Conservation (phyloP, 805 yeast species). For the Saturnispora hagleri region DNA sequence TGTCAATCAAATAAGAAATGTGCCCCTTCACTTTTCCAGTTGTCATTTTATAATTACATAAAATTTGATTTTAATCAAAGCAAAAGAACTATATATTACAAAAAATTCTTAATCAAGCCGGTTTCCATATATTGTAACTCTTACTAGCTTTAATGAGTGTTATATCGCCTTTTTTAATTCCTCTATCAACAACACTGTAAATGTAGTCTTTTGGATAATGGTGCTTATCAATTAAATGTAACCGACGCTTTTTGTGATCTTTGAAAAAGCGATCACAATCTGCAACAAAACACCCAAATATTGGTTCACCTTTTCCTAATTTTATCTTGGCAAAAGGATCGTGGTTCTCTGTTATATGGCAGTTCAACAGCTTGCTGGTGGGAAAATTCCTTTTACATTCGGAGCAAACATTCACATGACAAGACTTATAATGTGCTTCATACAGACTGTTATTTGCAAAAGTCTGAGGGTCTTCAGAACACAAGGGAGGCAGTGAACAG, state of each 20-base stretch:
- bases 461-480: constrained; percentile 10
- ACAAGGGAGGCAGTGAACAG: constrained; percentile 20
- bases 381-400: constrained; percentile 37
- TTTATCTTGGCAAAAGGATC: constrained; percentile 35
- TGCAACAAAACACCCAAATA: constrained; percentile 35
- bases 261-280: constrained; percentile 34
- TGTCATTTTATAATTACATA: not conserved
- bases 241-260: constrained; percentile 32
- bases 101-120: constrained; percentile 3
- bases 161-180: constrained; percentile 16
- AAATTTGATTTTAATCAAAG: not conserved
- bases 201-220: constrained; percentile 33
- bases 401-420: constrained; percentile 27
- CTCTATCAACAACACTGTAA: constrained; percentile 24
- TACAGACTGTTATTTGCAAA: constrained; percentile 10
- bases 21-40: not conserved
- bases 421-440: constrained; percentile 21
- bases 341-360: constrained; percentile 47
- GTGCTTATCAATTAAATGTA: constrained; percentile 44
- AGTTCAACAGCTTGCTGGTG: constrained; percentile 30
- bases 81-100: not conserved
- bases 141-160: constrained; percentile 17
- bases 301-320: constrained; percentile 31
- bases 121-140: constrained; percentile 13
- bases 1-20: constrained; percentile 61